A percentile compares a stretch with the other conserved stretches of the same genome.
These are phyloP conservation scores for Rhizomucor pusillus DNA, from an alignment of 371 early-diverging fungal species.

Conservation along the genomic window DNA sequence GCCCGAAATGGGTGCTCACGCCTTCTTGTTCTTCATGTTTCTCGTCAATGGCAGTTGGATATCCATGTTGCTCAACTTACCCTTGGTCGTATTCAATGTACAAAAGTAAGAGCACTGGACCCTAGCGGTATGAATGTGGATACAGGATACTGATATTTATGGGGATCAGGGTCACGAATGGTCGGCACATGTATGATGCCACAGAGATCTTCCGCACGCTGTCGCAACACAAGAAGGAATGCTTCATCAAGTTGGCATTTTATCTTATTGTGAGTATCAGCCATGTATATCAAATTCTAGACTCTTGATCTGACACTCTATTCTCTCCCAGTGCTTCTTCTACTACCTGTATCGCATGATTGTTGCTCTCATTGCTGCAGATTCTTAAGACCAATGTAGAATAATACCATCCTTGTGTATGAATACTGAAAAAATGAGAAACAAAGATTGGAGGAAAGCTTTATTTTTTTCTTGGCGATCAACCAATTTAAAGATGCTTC, in stretches of 20 bases:
- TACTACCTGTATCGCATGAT: slow-evolving; percentile 85
- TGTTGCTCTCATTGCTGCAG: slow-evolving; percentile 64
- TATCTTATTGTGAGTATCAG: slow-evolving; percentile 72
- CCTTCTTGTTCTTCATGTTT: slow-evolving; percentile 78
- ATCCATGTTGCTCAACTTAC: slow-evolving; percentile 82
- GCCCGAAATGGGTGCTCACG: slow-evolving; percentile 88
- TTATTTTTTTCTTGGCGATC: no score
- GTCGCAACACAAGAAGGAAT: slow-evolving; percentile 87
- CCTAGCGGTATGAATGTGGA: background rate
- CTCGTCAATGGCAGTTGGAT: slow-evolving; percentile 85
- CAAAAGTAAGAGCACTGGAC: slow-evolving; percentile 63
- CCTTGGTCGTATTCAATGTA: slow-evolving; percentile 81
- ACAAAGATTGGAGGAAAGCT: background rate
- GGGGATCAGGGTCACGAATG: slow-evolving; percentile 63
- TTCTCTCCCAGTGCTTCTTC: slow-evolving; percentile 75
- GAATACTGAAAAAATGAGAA: slow-evolving; percentile 4
- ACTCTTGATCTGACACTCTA: background rate
- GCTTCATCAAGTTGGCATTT: slow-evolving; percentile 93
- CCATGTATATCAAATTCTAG: background rate
- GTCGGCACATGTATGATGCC: slow-evolving; percentile 91
- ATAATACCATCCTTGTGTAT: background rate
- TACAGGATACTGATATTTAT: slow-evolving; percentile 1
- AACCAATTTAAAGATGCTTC: slow-evolving; percentile 21
- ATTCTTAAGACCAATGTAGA: slow-evolving; percentile 24
- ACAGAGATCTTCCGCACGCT: slow-evolving; percentile 96